These are phyloP conservation scores for Stagonosporopsis tanaceti DNA, from an alignment of 2,329 filamentous ascomycete species.

Conservation along the genomic window DNA sequence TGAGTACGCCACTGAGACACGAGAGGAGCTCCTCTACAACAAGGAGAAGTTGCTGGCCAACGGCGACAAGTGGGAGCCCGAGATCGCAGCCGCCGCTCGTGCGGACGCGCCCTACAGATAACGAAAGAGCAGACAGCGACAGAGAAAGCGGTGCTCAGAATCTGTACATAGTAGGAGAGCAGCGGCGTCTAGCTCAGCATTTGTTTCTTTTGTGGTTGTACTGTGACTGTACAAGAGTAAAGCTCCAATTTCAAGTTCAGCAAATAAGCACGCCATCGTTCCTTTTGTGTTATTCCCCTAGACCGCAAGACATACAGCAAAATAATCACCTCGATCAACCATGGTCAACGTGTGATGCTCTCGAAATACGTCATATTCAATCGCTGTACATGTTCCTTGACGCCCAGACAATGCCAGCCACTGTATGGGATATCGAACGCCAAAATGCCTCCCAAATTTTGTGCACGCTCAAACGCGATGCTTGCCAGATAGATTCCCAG, in stretches of 20 bases:
- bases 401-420: conserved; percentile 37
- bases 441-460: conserved; percentile 35
- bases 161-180: conserved; percentile 46
- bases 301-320: neutral
- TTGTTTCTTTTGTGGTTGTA: conserved; percentile 34
- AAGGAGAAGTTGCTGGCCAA: conserved; percentile 93
- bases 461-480: conserved; percentile 18
- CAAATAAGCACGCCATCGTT: neutral
- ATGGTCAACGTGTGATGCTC: conserved; percentile 1
- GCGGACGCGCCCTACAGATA: conserved; percentile 82
- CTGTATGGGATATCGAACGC: conserved; percentile 42
- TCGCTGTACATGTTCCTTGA: conserved; percentile 31
- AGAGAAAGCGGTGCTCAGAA: conserved; percentile 14
- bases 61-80: conserved; percentile 83
- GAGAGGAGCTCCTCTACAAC: conserved; percentile 97
- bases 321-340: neutral
- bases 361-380: conserved; percentile 31
- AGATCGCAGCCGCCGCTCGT: conserved; percentile 88
- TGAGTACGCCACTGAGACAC: conserved; percentile 77
- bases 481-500: conserved; percentile 2
- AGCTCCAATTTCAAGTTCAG: conserved; percentile 17
- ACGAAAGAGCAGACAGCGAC: conserved; percentile 42
- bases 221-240: conserved; percentile 27
- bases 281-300: neutral
- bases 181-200: conserved; percentile 27